Base-by-base conservation (phyloP, 345 rosid genomes). In the Chamaenerion angustifolium region DNA sequence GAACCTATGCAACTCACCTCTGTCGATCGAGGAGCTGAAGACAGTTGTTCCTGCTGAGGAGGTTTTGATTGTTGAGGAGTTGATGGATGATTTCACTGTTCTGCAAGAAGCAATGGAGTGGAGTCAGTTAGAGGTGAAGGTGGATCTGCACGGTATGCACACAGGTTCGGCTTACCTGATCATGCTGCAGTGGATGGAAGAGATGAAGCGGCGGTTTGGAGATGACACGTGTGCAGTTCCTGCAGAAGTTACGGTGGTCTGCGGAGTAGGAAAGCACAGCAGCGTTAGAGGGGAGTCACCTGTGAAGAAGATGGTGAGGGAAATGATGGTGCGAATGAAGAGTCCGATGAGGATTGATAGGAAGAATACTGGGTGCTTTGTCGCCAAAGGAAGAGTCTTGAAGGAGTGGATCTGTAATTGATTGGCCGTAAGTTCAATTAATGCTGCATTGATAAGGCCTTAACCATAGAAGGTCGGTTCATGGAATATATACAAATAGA, bases 61-160 rank as follows among this genome's bases (percentile, higher is more conserved):
- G 67, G 72, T 52, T 48, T 17, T 56, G 59, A 12, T 83, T 72
- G 79, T 85, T 17, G 17, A 46, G 5, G 78, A 68, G 56, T 58
- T 90, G 82, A 65, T 63, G 47, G 64, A 8, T 31, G 37, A 16
- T 43, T 79, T 78, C 2, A 60, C 69, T 0, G 84, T 83, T 31
- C 50, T 90, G 65, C 59, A 66, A 15, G 77, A 73, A 45, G 74
- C 73, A 0, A 71, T 74, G 63, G 71, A 64, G 60, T 81, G 88
- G 88, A 58, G 52, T 51, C 50, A 60, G 2, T 58, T 42, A 15
- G 92, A 83, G 42, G 72, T 61, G 12, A 86, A 85, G 72, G 41
- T 90, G 77, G 94, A 90, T 60, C 72, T 89, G 59, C 98, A 90
- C 62, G 92, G 95, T 31, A 77, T 83, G 92, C 88, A 85, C 61